phyloP scores from a whole-genome alignment of 352 stramenopile species.

The Globisporangium camurandrum region DNA sequence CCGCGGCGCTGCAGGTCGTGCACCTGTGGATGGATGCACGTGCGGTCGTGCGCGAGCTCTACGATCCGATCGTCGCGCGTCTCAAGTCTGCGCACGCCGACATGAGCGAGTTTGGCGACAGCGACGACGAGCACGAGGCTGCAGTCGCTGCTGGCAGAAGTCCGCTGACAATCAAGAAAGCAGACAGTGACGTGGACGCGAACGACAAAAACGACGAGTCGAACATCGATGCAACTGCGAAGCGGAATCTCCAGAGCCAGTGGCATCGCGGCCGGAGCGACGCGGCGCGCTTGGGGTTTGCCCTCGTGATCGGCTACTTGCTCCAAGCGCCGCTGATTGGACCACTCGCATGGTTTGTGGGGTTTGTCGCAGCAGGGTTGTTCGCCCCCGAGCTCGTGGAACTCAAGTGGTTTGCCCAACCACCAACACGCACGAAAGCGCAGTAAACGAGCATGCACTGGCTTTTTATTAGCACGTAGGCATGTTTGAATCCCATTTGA shows the following conservation, averaged over 20 bases:
- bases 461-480: too few species aligned
- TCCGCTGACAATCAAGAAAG: too few species aligned
- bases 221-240: too few species aligned
- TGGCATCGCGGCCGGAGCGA: constrained; percentile 57
- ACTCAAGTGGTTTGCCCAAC: constrained; percentile 67
- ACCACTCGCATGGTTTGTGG: constrained; percentile 63
- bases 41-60: constrained; percentile 60
- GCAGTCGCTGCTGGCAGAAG: too few species aligned
- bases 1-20: constrained; percentile 34
- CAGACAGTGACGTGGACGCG: too few species aligned
- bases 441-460: too few species aligned
- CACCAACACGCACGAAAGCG: not conserved
- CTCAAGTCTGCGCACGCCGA: constrained; percentile 29
- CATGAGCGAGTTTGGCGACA: constrained; percentile 1
- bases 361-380: constrained; percentile 50
- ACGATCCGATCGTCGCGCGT: constrained; percentile 56
- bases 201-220: constrained; percentile 18
- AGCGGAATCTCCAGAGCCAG: constrained; percentile 19
- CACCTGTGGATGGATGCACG: constrained; percentile 61
- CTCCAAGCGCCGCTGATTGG: constrained; percentile 53
- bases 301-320: constrained; percentile 51
- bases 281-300: constrained; percentile 60
- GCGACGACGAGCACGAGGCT: constrained; percentile 23
- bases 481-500: too few species aligned
- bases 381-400: constrained; percentile 61